A percentile compares a stretch with the other conserved stretches of the same genome.
Conservation (phyloP, 1,139 yeast genomes). For the Yamadazyma jaroonii region DNA sequence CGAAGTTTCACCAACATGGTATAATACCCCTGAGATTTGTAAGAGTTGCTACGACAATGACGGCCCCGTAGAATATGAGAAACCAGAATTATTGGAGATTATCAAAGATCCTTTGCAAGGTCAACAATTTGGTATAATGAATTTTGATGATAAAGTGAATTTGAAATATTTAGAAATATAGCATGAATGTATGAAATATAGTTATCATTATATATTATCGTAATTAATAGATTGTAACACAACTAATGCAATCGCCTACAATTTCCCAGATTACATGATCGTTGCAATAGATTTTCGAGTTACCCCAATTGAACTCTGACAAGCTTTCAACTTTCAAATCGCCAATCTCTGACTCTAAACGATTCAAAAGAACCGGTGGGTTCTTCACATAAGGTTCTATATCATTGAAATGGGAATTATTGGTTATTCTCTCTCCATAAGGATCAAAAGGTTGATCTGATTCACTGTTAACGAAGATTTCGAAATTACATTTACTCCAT, state of each 20-base stretch:
- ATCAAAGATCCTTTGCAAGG: constrained; percentile 34
- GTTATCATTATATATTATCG: no score
- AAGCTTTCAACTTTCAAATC: constrained; percentile 31
- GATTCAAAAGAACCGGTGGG: constrained; percentile 44
- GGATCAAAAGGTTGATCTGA: constrained; percentile 11
- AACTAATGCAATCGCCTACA: constrained; percentile 19
- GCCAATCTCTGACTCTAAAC: constrained; percentile 48
- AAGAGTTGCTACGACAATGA: constrained; percentile 31
- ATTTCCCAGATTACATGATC: constrained; percentile 53
- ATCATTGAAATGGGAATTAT: constrained; percentile 33
- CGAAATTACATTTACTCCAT: constrained; percentile 49
- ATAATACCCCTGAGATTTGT: constrained; percentile 20
- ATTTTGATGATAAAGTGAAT: constrained; percentile 22
- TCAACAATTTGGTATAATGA: constrained; percentile 29
- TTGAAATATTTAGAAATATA: constrained; percentile 1
- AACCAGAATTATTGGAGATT: constrained; percentile 17
- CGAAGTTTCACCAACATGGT: constrained; percentile 40
- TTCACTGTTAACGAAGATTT: constrained; percentile 16
- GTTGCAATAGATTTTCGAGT: constrained; percentile 47
- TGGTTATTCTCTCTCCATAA: constrained; percentile 18
- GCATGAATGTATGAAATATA: neutral
- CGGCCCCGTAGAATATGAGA: constrained; percentile 1
- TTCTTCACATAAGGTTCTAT: constrained; percentile 14
- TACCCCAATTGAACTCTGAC: constrained; percentile 44
- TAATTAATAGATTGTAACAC: constrained; percentile 13